Conservation (phyloP, 2,329 filamentous ascomycete species). For the Aspergillus tanneri region DNA sequence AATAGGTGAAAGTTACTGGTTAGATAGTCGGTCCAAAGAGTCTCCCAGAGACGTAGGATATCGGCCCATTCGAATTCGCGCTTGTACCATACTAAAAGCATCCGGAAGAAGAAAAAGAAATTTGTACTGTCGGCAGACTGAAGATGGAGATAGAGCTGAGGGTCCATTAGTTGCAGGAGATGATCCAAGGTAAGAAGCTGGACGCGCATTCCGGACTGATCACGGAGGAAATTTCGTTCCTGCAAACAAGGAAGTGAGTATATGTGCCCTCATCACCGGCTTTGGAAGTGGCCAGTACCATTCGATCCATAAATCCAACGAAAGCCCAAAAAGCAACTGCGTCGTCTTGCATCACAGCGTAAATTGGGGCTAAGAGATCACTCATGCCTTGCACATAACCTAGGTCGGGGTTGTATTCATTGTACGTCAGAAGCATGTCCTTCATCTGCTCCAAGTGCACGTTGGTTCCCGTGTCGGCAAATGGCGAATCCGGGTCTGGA, state of each 20-base stretch:
- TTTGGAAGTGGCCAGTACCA: constrained; percentile 54
- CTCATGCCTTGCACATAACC: constrained; percentile 99
- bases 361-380: constrained; percentile 90
- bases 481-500: constrained; percentile 92
- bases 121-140: constrained; percentile 92
- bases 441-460: constrained; percentile 99
- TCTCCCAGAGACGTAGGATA: constrained; percentile 85
- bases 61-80: constrained; percentile 91
- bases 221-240: constrained; percentile 91
- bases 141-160: constrained; percentile 86
- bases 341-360: constrained; percentile 96
- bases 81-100: constrained; percentile 99
- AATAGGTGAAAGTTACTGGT: constrained; percentile 93
- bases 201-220: constrained; percentile 92
- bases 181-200: constrained; percentile 91
- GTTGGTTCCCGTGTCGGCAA: constrained; percentile 89
- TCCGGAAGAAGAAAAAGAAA: constrained; percentile 99
- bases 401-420: constrained; percentile 92
- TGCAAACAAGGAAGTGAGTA: constrained; percentile 24
- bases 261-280: neutral
- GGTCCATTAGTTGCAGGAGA: constrained; percentile 94
- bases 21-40: constrained; percentile 88
- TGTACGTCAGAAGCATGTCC: constrained; percentile 97
- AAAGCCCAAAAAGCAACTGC: constrained; percentile 97
- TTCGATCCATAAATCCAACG: constrained; percentile 92